Evolutionary conservation across 352 stramenopile species (phyloP).

Genomic region (Plasmopara muralis): DNA sequence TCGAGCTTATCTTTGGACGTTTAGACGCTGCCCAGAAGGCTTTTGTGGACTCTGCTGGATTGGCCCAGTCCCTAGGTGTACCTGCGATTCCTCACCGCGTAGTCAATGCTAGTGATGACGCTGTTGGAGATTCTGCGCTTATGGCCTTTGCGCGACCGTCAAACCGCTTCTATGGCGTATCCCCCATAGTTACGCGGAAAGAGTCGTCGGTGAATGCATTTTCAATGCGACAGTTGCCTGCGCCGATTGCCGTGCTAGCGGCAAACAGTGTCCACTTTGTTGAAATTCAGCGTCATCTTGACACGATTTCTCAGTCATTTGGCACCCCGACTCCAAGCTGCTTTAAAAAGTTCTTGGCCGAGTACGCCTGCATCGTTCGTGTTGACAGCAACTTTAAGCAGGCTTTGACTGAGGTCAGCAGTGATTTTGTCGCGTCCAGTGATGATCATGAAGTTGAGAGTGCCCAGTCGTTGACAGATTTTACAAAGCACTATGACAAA

Average conservation of each 20-base stretch:
- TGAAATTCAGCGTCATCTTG: slow-evolving; percentile 28
- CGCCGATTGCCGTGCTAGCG: slow-evolving; percentile 23
- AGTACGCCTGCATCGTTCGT: slow-evolving; percentile 22
- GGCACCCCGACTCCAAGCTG: slow-evolving; percentile 21
- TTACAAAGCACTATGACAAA: slow-evolving; percentile 56
- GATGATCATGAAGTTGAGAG: slow-evolving; percentile 16
- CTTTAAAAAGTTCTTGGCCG: slow-evolving; percentile 27
- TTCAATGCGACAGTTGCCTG: slow-evolving; percentile 17
- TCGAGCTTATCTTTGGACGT: slow-evolving; percentile 29
- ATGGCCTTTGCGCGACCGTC: slow-evolving; percentile 49
- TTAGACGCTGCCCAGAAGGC: slow-evolving; percentile 28
- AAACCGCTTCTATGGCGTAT: slow-evolving; percentile 63
- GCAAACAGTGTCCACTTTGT: slow-evolving; percentile 29
- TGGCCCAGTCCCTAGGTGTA: slow-evolving; percentile 40
- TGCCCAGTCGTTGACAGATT: slow-evolving; percentile 26
- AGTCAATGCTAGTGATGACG: slow-evolving; percentile 40
- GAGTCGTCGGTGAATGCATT: background rate
- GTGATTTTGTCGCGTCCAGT: background rate
- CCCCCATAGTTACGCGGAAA: slow-evolving; percentile 28
- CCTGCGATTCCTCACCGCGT: slow-evolving; percentile 47
- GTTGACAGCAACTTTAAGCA: slow-evolving; percentile 37
- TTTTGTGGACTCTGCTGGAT: slow-evolving; percentile 19
- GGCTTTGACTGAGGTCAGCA: slow-evolving; percentile 11
- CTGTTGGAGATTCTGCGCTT: slow-evolving; percentile 35
- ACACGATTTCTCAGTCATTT: slow-evolving; percentile 25